Conservation (phyloP, 1,284 basidiomycete species). For the Cryptococcus deneoformans region DNA sequence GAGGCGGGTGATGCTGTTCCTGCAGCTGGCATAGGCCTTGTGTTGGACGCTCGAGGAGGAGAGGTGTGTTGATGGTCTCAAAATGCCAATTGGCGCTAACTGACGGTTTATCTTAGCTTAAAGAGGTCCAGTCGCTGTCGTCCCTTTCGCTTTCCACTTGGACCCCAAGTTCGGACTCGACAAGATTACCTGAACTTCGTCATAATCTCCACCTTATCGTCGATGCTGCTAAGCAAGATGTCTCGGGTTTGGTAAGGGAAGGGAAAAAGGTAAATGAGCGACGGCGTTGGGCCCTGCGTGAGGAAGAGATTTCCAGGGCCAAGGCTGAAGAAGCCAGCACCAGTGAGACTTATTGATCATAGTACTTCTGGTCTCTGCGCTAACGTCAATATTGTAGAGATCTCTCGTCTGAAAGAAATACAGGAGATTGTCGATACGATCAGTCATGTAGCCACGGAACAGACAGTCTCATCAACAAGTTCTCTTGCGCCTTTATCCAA, state of each 20-base stretch:
- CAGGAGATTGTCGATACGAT: conserved; percentile 71
- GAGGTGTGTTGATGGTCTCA: conserved; percentile 55
- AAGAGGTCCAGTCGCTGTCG: conserved; percentile 76
- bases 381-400: conserved; percentile 53
- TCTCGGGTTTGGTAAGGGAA: conserved; percentile 85
- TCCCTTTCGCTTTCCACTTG: conserved; percentile 74
- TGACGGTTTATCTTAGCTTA: conserved; percentile 55
- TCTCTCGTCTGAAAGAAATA: conserved; percentile 69
- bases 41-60: conserved; percentile 91
- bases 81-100: neutral
- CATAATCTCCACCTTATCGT: conserved; percentile 89
- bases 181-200: conserved; percentile 87
- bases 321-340: conserved; percentile 59
- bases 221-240: conserved; percentile 73
- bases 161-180: conserved; percentile 78
- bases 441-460: conserved; percentile 60
- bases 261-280: conserved; percentile 77
- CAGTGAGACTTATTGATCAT: conserved; percentile 16
- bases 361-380: neutral
- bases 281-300: conserved; percentile 62
- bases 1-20: conserved; percentile 62
- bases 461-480: conserved; percentile 57
- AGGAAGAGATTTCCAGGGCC: conserved; percentile 66
- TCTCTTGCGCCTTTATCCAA: conserved; percentile 68
- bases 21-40: conserved; percentile 66